Conservation (phyloP, 208 protist genomes). For the Crithidia brevicula region DNA sequence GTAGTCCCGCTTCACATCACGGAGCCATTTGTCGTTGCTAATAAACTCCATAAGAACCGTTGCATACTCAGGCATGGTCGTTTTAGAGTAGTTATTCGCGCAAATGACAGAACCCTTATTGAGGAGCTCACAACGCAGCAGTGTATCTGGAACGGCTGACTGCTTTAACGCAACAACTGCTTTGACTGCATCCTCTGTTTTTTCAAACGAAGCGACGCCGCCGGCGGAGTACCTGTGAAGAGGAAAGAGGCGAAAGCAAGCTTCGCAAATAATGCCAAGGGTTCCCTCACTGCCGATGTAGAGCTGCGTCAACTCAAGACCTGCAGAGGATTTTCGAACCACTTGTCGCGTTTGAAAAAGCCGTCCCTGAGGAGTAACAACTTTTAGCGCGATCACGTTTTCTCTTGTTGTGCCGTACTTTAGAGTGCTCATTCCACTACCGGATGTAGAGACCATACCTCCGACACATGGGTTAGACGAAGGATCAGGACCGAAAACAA, state of each 20-base stretch:
- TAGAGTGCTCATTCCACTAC: conserved; percentile 57
- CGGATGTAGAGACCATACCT: conserved; percentile 48
- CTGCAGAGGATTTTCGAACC: conserved; percentile 71
- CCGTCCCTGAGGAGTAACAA: conserved; percentile 42
- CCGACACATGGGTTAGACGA: conserved; percentile 47
- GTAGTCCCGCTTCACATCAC: conserved; percentile 44
- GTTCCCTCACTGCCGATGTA: conserved; percentile 82
- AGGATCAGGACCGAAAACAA: conserved; percentile 38
- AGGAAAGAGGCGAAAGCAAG: conserved; percentile 42
- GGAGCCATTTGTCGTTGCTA: conserved; percentile 33
- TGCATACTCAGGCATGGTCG: conserved; percentile 27
- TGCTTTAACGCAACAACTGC: conserved; percentile 41
- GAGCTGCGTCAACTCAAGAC: conserved; percentile 78
- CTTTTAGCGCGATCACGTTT: conserved; percentile 47
- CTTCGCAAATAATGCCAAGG: conserved; percentile 69
- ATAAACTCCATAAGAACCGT: conserved; percentile 67
- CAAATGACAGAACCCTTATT: conserved; percentile 33
- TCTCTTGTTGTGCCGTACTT: conserved; percentile 66
- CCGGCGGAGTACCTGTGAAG: conserved; percentile 30
- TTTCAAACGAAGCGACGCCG: conserved; percentile 33
- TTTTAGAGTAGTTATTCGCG: conserved; percentile 46
- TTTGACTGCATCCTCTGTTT: conserved; percentile 28
- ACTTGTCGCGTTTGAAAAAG: conserved; percentile 45
- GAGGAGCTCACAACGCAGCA: conserved; percentile 57
- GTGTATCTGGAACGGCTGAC: conserved; percentile 17